Evolutionary conservation across 768 basidiomycete species (phyloP).

Genomic region (Coprinopsis cinerea): DNA sequence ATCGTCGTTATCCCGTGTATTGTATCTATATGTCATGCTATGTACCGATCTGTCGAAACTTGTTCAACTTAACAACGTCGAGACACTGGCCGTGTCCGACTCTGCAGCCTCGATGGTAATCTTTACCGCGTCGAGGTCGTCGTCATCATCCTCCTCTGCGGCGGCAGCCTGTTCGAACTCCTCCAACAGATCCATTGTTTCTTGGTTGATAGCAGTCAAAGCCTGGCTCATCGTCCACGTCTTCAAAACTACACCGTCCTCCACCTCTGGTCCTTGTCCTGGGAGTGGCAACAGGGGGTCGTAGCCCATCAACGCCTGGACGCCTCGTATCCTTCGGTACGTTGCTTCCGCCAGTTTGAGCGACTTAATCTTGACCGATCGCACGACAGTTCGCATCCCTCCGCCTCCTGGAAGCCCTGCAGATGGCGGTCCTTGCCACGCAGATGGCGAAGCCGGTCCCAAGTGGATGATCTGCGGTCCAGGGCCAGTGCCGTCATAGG

Average conservation of each 20-base stretch:
- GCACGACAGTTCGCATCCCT: slow-evolving; percentile 21
- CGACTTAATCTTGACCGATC: slow-evolving; percentile 44
- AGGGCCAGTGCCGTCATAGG: too few species aligned
- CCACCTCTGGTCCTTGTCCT: slow-evolving; percentile 18
- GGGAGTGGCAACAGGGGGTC: slow-evolving; percentile 47
- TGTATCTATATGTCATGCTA: too few species aligned
- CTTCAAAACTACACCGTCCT: slow-evolving; percentile 31
- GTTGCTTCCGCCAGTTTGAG: slow-evolving; percentile 48
- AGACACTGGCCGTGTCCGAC: not conserved
- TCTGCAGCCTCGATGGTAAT: not conserved
- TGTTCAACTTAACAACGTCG: too few species aligned
- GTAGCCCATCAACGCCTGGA: slow-evolving; percentile 64
- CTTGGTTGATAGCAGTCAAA: slow-evolving; percentile 43
- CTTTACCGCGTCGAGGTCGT: not conserved
- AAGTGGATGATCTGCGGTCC: slow-evolving; percentile 55
- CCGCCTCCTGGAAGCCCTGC: slow-evolving; percentile 16
- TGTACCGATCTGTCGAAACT: too few species aligned
- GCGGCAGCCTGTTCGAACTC: slow-evolving; percentile 41
- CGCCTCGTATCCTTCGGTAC: slow-evolving; percentile 53
- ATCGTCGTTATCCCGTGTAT: too few species aligned
- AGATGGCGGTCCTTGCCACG: slow-evolving; percentile 27
- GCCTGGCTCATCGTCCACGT: slow-evolving; percentile 54
- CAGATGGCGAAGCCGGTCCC: slow-evolving; percentile 41
- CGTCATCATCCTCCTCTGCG: slow-evolving; percentile 19
- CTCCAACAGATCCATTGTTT: slow-evolving; percentile 51